A percentile compares a stretch with the other conserved stretches of the same genome.
Conservation (phyloP, 257 asterid species). For the Thymus quinquecostatus region DNA sequence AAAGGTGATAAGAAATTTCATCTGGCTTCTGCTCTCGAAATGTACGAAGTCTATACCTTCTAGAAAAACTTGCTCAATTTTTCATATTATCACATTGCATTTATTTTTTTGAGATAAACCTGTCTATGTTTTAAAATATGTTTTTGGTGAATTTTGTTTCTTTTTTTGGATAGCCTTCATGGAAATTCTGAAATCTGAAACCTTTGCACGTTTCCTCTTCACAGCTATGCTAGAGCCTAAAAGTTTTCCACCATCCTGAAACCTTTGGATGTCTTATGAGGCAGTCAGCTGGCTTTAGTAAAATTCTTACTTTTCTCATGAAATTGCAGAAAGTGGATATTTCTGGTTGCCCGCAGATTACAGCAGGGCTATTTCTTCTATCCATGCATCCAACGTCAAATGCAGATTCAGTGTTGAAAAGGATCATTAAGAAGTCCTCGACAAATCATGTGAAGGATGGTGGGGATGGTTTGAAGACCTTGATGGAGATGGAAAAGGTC, state of each 20-base stretch:
- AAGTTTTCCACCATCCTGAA: neutral
- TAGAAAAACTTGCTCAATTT: neutral
- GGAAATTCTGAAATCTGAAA: constrained; percentile 1
- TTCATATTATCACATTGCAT: neutral
- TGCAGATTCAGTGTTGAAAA: constrained; percentile 42
- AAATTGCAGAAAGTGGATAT: constrained; percentile 68
- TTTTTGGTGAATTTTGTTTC: neutral
- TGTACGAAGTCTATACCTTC: neutral
- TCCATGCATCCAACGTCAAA: constrained; percentile 52
- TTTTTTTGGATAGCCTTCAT: neutral
- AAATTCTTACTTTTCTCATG: constrained; percentile 30
- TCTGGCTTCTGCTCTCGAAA: neutral
- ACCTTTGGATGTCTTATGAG: constrained; percentile 6
- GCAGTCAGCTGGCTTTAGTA: constrained; percentile 30
- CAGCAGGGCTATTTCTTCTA: constrained; percentile 52
- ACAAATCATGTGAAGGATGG: constrained; percentile 35
- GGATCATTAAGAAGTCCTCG: constrained; percentile 44
- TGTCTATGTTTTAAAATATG: neutral
- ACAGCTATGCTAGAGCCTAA: constrained; percentile 15
- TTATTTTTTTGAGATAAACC: neutral
- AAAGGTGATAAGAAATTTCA: neutral
- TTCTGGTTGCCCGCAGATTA: constrained; percentile 79
- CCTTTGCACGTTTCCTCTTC: constrained; percentile 15
- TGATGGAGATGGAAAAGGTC: constrained; percentile 38
- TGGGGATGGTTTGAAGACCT: constrained; percentile 33